Conservation (phyloP, 495 filamentous ascomycete species). For the Haplographium delicatum region DNA sequence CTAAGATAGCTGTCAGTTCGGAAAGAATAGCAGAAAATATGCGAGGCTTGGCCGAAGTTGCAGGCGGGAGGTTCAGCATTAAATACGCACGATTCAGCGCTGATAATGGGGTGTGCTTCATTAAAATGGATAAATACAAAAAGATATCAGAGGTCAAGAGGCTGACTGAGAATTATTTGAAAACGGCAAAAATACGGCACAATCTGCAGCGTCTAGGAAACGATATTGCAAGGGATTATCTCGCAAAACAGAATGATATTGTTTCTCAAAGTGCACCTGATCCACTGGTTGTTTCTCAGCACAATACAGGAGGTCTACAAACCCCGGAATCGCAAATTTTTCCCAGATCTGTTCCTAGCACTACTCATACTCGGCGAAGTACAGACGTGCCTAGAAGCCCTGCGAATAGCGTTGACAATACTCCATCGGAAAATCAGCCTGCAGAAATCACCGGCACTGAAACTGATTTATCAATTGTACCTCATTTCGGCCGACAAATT, state of each 20-base stretch:
- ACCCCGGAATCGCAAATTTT: conserved; percentile 1
- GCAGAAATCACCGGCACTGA: no score
- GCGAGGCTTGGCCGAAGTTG: conserved; percentile 6
- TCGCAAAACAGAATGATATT: conserved; percentile 1
- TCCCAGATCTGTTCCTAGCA: no score
- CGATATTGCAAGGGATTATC: conserved; percentile 11
- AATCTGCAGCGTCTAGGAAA: not conserved
- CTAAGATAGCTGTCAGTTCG: conserved; percentile 8
- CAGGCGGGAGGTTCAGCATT: conserved; percentile 4
- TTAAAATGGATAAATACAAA: conserved; percentile 19
- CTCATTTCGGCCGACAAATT: no score
- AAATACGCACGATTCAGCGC: conserved; percentile 18
- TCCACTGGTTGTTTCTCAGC: conserved; percentile 4
- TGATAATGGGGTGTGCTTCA: conserved; percentile 18
- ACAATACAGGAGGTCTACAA: conserved; percentile 1
- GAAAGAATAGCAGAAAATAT: conserved; percentile 9
- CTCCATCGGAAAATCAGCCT: no score
- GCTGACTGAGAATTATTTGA: conserved; percentile 5
- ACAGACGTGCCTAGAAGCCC: no score
- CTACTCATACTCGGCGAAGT: no score
- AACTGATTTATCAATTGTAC: no score
- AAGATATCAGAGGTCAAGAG: conserved; percentile 9
- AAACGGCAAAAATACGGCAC: not conserved
- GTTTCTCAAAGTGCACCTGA: not conserved
- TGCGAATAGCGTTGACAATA: no score